Percentiles rank a stretch among this genome's conserved stretches.
Evolutionary conservation across 2,329 filamentous ascomycete genomes (phyloP).

Genomic region (Leptosphaerulina australis): DNA sequence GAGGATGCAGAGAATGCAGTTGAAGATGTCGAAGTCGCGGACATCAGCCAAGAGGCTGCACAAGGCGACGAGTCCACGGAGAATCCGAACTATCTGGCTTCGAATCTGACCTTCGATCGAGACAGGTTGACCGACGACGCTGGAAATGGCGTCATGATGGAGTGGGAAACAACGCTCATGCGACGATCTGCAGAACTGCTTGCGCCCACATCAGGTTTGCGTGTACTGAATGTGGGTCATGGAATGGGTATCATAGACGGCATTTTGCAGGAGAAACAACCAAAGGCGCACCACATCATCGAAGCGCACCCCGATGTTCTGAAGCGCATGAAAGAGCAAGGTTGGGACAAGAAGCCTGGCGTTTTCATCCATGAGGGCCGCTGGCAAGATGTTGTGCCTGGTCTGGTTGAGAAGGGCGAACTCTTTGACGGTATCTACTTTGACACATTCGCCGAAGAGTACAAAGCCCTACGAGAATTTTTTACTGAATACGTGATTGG

Average conservation of each 20-base stretch:
- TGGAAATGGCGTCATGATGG: slow-evolving; percentile 61
- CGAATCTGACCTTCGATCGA: slow-evolving; percentile 55
- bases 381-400: slow-evolving; percentile 58
- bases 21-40: slow-evolving; percentile 30
- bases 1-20: slow-evolving; percentile 12
- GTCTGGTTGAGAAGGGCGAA: slow-evolving; percentile 51
- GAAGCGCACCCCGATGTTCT: slow-evolving; percentile 59
- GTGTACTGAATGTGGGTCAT: slow-evolving; percentile 58
- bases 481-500: slow-evolving; percentile 87
- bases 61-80: slow-evolving; percentile 47
- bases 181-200: slow-evolving; percentile 53
- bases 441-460: slow-evolving; percentile 96
- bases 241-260: slow-evolving; percentile 60
- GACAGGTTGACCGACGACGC: slow-evolving; percentile 56
- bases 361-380: slow-evolving; percentile 57
- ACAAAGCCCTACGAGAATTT: slow-evolving; percentile 81
- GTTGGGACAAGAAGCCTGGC: slow-evolving; percentile 57
- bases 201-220: slow-evolving; percentile 46
- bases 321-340: slow-evolving; percentile 52
- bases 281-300: slow-evolving; percentile 56
- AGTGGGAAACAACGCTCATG: slow-evolving; percentile 60
- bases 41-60: slow-evolving; percentile 35
- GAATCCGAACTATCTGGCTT: slow-evolving; percentile 57
- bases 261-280: slow-evolving; percentile 53
- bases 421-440: slow-evolving; percentile 75